Percentiles rank a stretch among this genome's conserved stretches.
Conservation (phyloP, 441 rosid genomes). For the Pelargonium fulgidum region DNA sequence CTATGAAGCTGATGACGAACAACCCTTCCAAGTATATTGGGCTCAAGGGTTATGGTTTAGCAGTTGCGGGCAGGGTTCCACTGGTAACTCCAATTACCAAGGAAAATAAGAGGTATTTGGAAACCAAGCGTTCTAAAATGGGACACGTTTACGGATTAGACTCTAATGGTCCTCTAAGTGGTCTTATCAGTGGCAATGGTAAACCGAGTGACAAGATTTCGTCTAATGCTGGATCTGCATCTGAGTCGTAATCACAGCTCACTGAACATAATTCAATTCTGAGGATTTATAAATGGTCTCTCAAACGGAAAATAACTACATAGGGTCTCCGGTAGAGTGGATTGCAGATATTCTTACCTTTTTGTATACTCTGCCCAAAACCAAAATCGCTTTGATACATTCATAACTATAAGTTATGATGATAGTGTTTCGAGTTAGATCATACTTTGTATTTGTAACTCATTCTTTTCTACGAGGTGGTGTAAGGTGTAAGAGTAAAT, state of each 20-base stretch:
- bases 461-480: too few species aligned
- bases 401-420: too few species aligned
- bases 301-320: too few species aligned
- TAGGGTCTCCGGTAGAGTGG: too few species aligned
- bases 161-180: slow-evolving; percentile 29
- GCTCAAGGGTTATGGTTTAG: slow-evolving; percentile 20
- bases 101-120: slow-evolving; percentile 20
- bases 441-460: too few species aligned
- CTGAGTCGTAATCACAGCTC: slow-evolving; percentile 2
- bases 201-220: slow-evolving; percentile 14
- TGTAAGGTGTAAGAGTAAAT: too few species aligned
- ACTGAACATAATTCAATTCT: neutral
- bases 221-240: slow-evolving; percentile 20
- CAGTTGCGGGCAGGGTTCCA: slow-evolving; percentile 19
- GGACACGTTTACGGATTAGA: slow-evolving; percentile 54
- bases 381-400: too few species aligned
- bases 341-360: neutral
- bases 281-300: neutral
- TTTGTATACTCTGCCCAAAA: neutral
- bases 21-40: slow-evolving; percentile 14
- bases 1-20: slow-evolving; percentile 23
- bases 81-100: slow-evolving; percentile 17
- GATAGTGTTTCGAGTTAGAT: too few species aligned
- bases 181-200: slow-evolving; percentile 22
- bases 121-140: slow-evolving; percentile 24